Percentiles rank a stretch among this genome's conserved stretches.
These are phyloP conservation scores for Colletotrichum tabaci DNA, from an alignment of 2,329 filamentous ascomycete species.

Conservation along the genomic window DNA sequence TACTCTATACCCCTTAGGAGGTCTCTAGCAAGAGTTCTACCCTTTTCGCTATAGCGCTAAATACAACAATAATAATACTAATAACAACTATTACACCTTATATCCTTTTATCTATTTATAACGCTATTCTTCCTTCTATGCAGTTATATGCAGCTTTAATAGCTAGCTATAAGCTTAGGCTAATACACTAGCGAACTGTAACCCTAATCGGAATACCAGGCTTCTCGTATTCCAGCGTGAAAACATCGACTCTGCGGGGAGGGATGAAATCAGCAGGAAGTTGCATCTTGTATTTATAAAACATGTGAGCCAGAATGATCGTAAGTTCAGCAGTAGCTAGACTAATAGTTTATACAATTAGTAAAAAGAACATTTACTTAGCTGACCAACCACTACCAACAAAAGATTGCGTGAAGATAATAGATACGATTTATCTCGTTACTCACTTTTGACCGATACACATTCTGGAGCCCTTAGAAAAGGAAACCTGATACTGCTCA, in stretches of 20 bases:
- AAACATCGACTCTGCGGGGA: not conserved
- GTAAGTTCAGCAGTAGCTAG: not conserved
- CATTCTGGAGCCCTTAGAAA: slow-evolving; percentile 9
- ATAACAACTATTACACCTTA: too few relatives aligned
- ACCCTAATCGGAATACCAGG: not conserved
- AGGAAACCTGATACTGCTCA: slow-evolving; percentile 11
- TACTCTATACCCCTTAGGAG: too few relatives aligned
- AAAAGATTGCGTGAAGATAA: too few relatives aligned
- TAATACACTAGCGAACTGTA: not conserved
- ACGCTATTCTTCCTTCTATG: too few relatives aligned
- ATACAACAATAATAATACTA: too few relatives aligned
- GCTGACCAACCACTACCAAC: too few relatives aligned
- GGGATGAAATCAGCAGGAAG: not conserved
- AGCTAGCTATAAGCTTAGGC: too few relatives aligned
- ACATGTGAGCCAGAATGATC: not conserved
- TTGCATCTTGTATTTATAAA: not conserved
- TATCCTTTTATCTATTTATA: too few relatives aligned
- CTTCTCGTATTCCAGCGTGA: not conserved
- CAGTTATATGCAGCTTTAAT: too few relatives aligned
- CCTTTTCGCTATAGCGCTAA: too few relatives aligned
- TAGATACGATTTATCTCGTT: not conserved
- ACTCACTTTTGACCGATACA: slow-evolving; percentile 18
- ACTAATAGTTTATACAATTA: not conserved
- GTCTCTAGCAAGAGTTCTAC: too few relatives aligned
- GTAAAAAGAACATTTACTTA: too few relatives aligned